Conservation (phyloP, 768 basidiomycete species). For the Termitomyces sp. region DNA sequence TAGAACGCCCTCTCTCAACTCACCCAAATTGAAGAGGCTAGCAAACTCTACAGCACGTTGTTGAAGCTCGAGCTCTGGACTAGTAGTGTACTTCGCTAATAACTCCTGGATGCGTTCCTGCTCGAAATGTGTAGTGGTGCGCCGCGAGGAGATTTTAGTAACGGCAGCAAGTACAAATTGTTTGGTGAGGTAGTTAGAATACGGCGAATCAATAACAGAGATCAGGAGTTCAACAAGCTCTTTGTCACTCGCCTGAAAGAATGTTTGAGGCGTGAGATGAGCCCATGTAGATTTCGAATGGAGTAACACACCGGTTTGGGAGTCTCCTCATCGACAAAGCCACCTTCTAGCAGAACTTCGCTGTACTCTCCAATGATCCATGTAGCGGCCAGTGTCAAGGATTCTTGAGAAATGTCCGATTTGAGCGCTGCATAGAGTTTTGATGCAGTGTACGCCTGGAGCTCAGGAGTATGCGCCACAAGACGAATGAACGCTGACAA, state of each 20-base stretch:
- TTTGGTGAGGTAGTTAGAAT: conserved; percentile 84
- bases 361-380: conserved; percentile 98
- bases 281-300: not conserved
- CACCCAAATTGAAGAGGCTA: conserved; percentile 73
- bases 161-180: conserved; percentile 90
- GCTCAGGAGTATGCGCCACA: conserved; percentile 93
- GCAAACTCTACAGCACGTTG: conserved; percentile 96
- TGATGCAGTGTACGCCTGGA: conserved; percentile 93
- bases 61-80: conserved; percentile 91
- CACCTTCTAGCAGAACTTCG: conserved; percentile 84
- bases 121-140: conserved; percentile 59
- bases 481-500: conserved; percentile 93
- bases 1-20: conserved; percentile 79
- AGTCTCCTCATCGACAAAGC: conserved; percentile 72
- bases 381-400: conserved; percentile 85
- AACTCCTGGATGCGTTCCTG: conserved; percentile 79
- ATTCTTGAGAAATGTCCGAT: conserved; percentile 94
- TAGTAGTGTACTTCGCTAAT: conserved; percentile 79
- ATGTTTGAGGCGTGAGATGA: not conserved
- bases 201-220: conserved; percentile 88
- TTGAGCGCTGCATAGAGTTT: conserved; percentile 86
- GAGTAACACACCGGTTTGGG: conserved; percentile 52
- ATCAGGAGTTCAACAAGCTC: conserved; percentile 85
- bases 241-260: conserved; percentile 64
- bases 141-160: conserved; percentile 86